A percentile compares a stretch with the other conserved stretches of the same genome.
These are phyloP conservation scores for Trichoderma endophyticum DNA, from an alignment of 2,329 filamentous ascomycete species.

Conservation along the genomic window DNA sequence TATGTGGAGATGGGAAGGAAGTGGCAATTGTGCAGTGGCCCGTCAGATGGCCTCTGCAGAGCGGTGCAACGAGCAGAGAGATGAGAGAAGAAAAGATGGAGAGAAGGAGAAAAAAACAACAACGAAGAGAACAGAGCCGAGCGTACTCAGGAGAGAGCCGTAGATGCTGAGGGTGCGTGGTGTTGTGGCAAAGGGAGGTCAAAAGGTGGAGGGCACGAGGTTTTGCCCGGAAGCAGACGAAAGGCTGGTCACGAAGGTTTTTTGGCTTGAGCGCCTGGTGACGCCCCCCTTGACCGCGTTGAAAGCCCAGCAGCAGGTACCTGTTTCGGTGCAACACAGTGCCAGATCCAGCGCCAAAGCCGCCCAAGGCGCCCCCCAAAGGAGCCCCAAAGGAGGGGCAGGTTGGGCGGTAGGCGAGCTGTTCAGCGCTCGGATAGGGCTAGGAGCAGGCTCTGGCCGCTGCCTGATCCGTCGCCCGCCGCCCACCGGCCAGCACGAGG, in stretches of 20 bases:
- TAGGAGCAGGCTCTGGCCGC: constrained; percentile 3
- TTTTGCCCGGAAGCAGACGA: constrained; percentile 39
- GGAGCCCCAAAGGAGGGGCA: not conserved
- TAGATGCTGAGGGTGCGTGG: constrained; percentile 18
- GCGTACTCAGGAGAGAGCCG: constrained; percentile 29
- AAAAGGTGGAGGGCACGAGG: constrained; percentile 34
- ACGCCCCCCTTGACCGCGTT: constrained; percentile 26
- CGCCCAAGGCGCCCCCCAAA: not conserved
- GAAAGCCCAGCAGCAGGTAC: constrained; percentile 6
- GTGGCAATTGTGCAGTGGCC: constrained; percentile 27
- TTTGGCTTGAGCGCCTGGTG: constrained; percentile 37
- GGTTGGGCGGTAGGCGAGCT: not conserved
- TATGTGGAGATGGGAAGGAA: constrained; percentile 33
- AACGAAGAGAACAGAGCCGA: constrained; percentile 30
- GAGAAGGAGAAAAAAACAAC: constrained; percentile 27
- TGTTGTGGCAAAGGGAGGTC: constrained; percentile 23
- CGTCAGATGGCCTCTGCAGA: constrained; percentile 39
- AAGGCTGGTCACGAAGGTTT: constrained; percentile 36
- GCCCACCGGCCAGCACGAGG: not conserved
- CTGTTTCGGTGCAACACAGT: constrained; percentile 14
- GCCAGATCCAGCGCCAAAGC: constrained; percentile 2
- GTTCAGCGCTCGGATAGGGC: constrained; percentile 5
- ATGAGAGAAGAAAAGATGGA: constrained; percentile 27
- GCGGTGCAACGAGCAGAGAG: constrained; percentile 29
- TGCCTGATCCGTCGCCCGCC: not conserved